phyloP scores from a whole-genome alignment of 768 basidiomycete genomes.

The Mycena leptocephala region DNA sequence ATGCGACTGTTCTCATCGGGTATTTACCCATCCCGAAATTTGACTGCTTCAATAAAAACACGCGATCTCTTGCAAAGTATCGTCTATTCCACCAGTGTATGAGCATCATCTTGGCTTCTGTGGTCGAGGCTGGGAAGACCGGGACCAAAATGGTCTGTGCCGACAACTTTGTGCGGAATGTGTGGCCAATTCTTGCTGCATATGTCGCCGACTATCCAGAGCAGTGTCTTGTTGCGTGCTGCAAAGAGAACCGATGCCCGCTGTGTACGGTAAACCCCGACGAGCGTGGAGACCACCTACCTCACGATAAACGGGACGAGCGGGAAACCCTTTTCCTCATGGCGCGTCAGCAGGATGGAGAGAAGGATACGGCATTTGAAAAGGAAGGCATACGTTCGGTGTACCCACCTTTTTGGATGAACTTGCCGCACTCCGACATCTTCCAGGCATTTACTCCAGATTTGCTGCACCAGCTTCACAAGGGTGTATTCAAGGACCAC shows the following conservation, averaged over 20 bases:
- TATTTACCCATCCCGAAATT: conserved; percentile 54
- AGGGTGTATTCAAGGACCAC: conserved; percentile 65
- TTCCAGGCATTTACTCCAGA: conserved; percentile 58
- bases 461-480: conserved; percentile 66
- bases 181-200: conserved; percentile 31
- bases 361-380: conserved; percentile 35
- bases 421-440: conserved; percentile 58
- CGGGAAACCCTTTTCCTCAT: conserved; percentile 23
- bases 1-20: conserved; percentile 48
- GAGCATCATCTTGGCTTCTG: conserved; percentile 39
- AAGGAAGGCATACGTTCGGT: conserved; percentile 31
- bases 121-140: conserved; percentile 28
- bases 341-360: conserved; percentile 32
- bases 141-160: conserved; percentile 32
- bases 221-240: conserved; percentile 2
- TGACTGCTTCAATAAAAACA: too few species aligned
- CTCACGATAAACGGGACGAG: background rate
- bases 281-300: conserved; percentile 8
- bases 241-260: conserved; percentile 31
- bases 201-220: conserved; percentile 22
- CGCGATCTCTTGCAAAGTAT: conserved; percentile 39
- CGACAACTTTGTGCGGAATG: conserved; percentile 11
- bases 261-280: conserved; percentile 28
- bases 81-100: conserved; percentile 53
- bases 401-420: conserved; percentile 55